Percentiles rank a stretch among this genome's conserved stretches.
These are phyloP conservation scores for Liquidambar formosana DNA, from an alignment of 164 flowering plant species.

Conservation along the genomic window DNA sequence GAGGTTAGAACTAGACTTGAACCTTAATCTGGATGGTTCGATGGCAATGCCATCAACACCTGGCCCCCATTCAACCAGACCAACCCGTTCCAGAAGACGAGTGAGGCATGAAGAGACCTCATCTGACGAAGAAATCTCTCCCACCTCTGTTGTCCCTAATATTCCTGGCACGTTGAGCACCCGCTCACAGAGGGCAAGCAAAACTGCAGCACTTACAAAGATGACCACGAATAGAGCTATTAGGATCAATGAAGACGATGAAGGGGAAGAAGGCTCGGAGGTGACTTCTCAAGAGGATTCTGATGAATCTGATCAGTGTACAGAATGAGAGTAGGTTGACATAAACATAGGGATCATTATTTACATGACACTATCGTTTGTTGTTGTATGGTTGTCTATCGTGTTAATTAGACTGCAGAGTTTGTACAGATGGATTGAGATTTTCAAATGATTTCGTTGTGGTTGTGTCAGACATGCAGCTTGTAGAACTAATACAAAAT, in stretches of 20 bases:
- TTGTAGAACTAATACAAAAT: neutral
- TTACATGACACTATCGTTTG: neutral
- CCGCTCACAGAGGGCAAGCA: slow-evolving; percentile 92
- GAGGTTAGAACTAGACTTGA: slow-evolving; percentile 51
- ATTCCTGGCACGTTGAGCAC: slow-evolving; percentile 26
- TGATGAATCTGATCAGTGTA: slow-evolving; percentile 35
- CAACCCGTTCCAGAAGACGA: slow-evolving; percentile 51
- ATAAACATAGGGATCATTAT: no score
- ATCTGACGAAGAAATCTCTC: slow-evolving; percentile 57
- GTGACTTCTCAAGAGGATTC: slow-evolving; percentile 67
- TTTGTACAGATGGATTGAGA: slow-evolving; percentile 4
- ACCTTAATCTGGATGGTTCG: slow-evolving; percentile 34
- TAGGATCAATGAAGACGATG: slow-evolving; percentile 32
- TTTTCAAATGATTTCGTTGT: no score
- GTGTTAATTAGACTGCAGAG: no score
- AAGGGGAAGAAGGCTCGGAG: slow-evolving; percentile 53
- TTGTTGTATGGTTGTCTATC: neutral
- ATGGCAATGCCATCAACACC: slow-evolving; percentile 53
- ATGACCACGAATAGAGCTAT: slow-evolving; percentile 39
- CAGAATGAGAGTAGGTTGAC: no score
- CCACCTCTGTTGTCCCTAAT: slow-evolving; percentile 42
- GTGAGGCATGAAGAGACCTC: slow-evolving; percentile 41
- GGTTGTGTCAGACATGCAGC: neutral
- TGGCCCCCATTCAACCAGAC: slow-evolving; percentile 50
- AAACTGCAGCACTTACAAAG: slow-evolving; percentile 78